These are phyloP conservation scores for Syzygium syzygioides DNA, from an alignment of 441 rosid species.

Conservation along the genomic window DNA sequence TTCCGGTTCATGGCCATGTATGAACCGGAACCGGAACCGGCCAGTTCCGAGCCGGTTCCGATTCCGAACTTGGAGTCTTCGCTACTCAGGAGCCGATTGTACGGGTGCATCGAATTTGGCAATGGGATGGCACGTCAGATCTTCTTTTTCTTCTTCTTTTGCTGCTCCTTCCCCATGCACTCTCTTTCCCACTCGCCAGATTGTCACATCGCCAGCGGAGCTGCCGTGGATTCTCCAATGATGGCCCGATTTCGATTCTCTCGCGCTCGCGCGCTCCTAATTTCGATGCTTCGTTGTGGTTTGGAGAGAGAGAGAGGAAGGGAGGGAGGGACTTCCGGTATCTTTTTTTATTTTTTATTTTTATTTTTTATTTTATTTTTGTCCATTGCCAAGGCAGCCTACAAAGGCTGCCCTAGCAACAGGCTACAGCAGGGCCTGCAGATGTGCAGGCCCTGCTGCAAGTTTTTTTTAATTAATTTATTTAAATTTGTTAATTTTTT, in stretches of 20 bases:
- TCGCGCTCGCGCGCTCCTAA: neutral
- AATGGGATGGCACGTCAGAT: neutral
- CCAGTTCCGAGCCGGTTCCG: no score
- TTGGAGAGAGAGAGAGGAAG: neutral
- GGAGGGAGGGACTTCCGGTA: neutral
- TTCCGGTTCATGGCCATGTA: no score
- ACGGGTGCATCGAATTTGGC: conserved; percentile 56
- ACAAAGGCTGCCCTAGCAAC: no score
- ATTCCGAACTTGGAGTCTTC: conserved; percentile 39
- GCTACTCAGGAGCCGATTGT: conserved; percentile 73
- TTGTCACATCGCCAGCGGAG: neutral
- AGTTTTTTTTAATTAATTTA: no score
- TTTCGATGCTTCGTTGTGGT: neutral
- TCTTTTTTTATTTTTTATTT: no score
- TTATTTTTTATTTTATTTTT: no score
- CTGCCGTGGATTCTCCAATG: neutral
- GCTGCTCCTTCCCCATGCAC: neutral
- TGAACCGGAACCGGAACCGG: no score
- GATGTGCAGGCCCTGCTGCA: no score
- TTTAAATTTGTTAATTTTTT: no score
- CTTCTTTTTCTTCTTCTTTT: neutral
- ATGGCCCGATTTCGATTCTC: neutral
- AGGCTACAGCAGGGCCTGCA: no score
- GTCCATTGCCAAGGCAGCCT: no score
- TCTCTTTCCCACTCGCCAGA: neutral